These are phyloP conservation scores for Candida multigemmis DNA, from an alignment of 805 yeast genomes.

Conservation along the genomic window DNA sequence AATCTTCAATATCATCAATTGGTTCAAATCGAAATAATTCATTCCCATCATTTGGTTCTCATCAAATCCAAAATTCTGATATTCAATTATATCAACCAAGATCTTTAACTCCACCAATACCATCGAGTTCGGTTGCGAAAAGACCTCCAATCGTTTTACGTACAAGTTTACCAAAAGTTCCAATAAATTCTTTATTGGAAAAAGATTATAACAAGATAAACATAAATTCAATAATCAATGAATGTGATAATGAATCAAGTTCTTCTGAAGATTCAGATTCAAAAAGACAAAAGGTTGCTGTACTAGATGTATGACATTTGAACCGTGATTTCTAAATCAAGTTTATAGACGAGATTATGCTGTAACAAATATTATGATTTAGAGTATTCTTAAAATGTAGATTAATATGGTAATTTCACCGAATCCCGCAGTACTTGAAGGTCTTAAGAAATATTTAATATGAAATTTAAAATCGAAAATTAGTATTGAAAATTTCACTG, in stretches of 20 bases:
- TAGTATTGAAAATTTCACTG: too few species aligned
- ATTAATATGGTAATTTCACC: too few species aligned
- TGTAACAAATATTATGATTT: too few species aligned
- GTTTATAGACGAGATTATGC: too few species aligned
- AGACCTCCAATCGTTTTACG: slow-evolving; percentile 5
- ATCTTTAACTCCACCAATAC: slow-evolving; percentile 5
- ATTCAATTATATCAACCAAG: not conserved
- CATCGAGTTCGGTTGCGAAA: not conserved
- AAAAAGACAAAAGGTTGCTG: slow-evolving; percentile 3
- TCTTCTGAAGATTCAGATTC: slow-evolving; percentile 1
- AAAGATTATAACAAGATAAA: slow-evolving; percentile 4
- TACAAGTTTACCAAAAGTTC: too few species aligned
- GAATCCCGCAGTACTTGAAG: too few species aligned
- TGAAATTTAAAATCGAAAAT: too few species aligned
- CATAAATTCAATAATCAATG: slow-evolving; percentile 7
- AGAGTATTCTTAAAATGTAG: too few species aligned
- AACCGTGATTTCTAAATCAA: too few species aligned
- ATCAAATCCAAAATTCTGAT: not conserved
- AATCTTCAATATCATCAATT: slow-evolving; percentile 24
- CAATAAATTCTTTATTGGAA: slow-evolving; percentile 14
- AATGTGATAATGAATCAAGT: slow-evolving; percentile 4
- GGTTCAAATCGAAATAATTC: slow-evolving; percentile 7
- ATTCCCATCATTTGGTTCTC: slow-evolving; percentile 1
- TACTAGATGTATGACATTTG: too few species aligned
- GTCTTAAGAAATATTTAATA: too few species aligned